Evolutionary conservation across 108 stramenopile species (phyloP), one percentile per base, ranked within the genome.

Genomic region (Skeletonema menzelii): DNA sequence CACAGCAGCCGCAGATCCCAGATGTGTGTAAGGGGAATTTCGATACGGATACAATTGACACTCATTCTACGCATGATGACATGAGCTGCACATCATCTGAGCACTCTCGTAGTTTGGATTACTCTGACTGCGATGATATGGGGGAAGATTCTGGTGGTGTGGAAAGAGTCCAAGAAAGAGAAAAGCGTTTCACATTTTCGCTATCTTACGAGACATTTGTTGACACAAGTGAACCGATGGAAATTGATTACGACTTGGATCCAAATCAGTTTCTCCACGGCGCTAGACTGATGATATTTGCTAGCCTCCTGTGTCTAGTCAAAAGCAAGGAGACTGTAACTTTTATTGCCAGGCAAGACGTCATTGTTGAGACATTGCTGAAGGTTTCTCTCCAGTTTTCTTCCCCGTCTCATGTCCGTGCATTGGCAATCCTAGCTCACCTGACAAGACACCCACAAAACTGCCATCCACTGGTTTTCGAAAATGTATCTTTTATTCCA

Each of bases 391-490:
- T 68, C 37, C 72, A 84, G 35, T 88, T 88, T 26, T 67, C 73
- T 12, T 86, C 87, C 27, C 77, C 87, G 4, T 87, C 86, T 27
- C 93, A 94, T 61, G 69, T 78, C 14, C 70, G 85, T 58, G 88
- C 89, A 27, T 67, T 91, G 19, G 75, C 84, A 26, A 56, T 94
- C 0, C 56, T 94, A 11, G 93, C 90, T 10, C 76, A 88, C 59
- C 49, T 94, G 22, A 88, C 90, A 26, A 90, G 93, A 27, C 89
- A 91, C 67, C 88, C 83, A n/a, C 69, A 67, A 17, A 94, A 89
- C 58, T 72, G 86, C 59, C 90, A 92, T 59, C 65, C 73, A 1
- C 69, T 94, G 5, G 84, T 89, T 3, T 91, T 91, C 68, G 82
- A 88, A 34, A 63, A 80, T 49, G 56, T 32, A 17, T 57, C 49